A percentile compares a stretch with the other conserved stretches of the same genome.
Evolutionary conservation across 2,329 filamentous ascomycete genomes (phyloP).

Genomic region (Ophiostoma tasmaniense): DNA sequence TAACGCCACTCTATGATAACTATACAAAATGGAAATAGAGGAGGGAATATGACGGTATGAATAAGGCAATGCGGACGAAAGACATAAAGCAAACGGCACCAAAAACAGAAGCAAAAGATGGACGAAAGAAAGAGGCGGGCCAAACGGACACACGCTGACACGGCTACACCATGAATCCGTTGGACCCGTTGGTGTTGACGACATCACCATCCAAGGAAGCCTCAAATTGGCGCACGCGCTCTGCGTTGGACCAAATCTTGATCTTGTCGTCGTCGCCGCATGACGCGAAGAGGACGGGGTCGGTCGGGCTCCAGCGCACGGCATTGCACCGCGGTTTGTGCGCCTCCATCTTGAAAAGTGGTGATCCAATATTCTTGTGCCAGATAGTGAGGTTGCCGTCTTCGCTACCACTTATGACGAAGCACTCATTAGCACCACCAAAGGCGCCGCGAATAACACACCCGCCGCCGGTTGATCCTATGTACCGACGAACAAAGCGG

Average conservation of each 20-base stretch:
- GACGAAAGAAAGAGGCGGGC: neutral
- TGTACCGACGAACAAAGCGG: constrained; percentile 29
- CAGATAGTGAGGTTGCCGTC: constrained; percentile 73
- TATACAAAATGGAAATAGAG: neutral
- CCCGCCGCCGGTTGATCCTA: constrained; percentile 64
- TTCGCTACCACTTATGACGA: constrained; percentile 86
- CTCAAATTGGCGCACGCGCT: constrained; percentile 24
- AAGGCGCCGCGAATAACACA: constrained; percentile 77
- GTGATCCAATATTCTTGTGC: constrained; percentile 72
- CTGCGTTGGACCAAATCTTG: constrained; percentile 51
- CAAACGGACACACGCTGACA: neutral
- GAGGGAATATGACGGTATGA: neutral
- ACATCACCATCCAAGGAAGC: neutral
- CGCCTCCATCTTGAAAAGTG: constrained; percentile 67
- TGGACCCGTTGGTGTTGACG: neutral
- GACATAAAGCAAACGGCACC: neutral
- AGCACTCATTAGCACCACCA: constrained; percentile 85
- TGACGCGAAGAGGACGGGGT: constrained; percentile 79
- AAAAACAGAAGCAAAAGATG: neutral
- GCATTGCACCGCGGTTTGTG: constrained; percentile 75
- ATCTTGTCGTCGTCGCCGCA: constrained; percentile 82
- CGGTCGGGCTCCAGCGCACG: constrained; percentile 77
- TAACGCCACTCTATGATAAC: constrained; percentile 7
- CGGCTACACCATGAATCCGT: neutral
- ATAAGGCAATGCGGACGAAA: neutral